Base-by-base conservation (phyloP, 176 grass and related monocot genomes). In the Metroxylon sagu region DNA sequence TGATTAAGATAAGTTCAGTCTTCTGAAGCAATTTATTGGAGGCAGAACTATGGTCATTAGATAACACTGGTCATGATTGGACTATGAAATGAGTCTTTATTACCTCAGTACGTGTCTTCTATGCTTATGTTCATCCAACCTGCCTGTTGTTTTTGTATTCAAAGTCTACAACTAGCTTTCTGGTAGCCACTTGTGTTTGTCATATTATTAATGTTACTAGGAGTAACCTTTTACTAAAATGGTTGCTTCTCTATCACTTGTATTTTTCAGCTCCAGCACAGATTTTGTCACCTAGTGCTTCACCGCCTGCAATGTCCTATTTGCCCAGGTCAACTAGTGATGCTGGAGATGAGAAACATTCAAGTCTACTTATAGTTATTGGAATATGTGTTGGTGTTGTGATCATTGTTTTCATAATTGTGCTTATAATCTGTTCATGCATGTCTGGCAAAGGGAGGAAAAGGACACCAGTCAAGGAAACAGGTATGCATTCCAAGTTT, bases 341-440 rank as follows among this genome's bases (percentile, higher is more conserved):
- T 61, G 18, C 59, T 71, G 64, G 53, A 68, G 71, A 66, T 52
- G 69, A 66, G 68, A 69, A 35, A 61, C 94, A 71, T 74, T 49
- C 79, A 50, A 89, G 3, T 64, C 64, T 93, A 61, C 52, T 83
- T 58, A 83, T 64, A 25, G 72, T 93, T 31, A 70, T 98, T 62
- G 78, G 85, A 60, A 89, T 89, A 65, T 93, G 85, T 62, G 85
- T 98, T 29, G 74, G 79, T 73, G 67, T 77, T 71, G 63, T 98
- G 60, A 69, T 93, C 50, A 70, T 71, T 67, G 72, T 89, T 61
- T 70, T 88, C 49, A 55, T 93, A 62, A 61, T 80, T 62, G 49
- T 79, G 65, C 56, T 98, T 57, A 61, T 78, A 29, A 89, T 92
- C 65, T 98, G 76, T 77, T 82, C 84, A 60, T 83, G 94, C 52